Percentiles rank a stretch among this genome's conserved stretches.
These are phyloP conservation scores for Eucalyptus sideroxylon DNA, from an alignment of 345 rosid genomes.

Conservation along the genomic window DNA sequence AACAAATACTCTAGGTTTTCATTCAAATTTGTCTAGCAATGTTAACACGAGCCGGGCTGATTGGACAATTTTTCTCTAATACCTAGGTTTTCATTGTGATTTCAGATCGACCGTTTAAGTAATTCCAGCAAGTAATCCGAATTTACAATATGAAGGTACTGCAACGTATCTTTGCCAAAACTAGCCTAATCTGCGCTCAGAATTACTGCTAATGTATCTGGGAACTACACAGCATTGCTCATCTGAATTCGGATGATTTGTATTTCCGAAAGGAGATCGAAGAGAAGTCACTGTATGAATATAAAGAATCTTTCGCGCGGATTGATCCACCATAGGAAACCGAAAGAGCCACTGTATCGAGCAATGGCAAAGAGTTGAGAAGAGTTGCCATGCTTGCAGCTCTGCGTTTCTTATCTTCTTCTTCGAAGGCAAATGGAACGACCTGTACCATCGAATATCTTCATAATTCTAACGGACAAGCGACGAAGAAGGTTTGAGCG, in stretches of 20 bases:
- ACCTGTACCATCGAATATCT: not conserved
- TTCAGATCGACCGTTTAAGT: not conserved
- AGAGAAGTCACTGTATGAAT: not conserved
- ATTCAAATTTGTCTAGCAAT: not conserved
- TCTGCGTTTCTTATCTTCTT: not conserved
- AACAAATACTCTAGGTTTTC: not conserved
- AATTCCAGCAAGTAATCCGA: not conserved
- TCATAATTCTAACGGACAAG: not conserved
- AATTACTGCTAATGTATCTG: not conserved
- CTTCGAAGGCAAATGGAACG: not conserved
- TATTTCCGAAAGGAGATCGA: not conserved
- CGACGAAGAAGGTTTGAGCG: not conserved
- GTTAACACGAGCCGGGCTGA: not conserved
- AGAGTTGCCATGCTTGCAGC: not conserved
- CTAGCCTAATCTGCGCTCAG: not conserved
- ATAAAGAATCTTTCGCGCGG: not conserved
- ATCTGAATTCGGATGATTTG: not conserved
- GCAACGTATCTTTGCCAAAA: not conserved
- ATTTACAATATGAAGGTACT: not conserved
- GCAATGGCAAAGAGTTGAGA: not conserved
- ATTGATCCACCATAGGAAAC: not conserved
- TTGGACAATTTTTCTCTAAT: not conserved
- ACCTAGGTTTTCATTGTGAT: not conserved
- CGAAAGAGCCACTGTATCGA: not conserved
- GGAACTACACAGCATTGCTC: not conserved